These are phyloP conservation scores for Globisporangium paroecandrum DNA, from an alignment of 352 stramenopile species.

Conservation along the genomic window DNA sequence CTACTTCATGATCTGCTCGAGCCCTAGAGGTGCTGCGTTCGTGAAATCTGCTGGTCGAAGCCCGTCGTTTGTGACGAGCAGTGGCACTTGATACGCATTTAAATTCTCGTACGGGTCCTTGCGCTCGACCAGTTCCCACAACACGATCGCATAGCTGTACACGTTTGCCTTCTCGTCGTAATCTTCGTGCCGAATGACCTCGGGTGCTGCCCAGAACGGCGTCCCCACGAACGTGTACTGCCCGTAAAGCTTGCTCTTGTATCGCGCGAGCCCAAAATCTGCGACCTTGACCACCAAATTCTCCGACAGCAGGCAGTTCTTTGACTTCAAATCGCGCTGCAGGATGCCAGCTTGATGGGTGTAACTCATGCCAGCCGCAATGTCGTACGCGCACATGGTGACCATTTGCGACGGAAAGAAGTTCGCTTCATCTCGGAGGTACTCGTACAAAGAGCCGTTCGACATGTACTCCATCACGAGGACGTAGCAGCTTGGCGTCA, in stretches of 20 bases:
- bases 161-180: constrained; percentile 79
- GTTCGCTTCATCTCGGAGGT: constrained; percentile 67
- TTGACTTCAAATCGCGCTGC: constrained; percentile 76
- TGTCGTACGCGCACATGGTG: constrained; percentile 56
- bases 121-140: constrained; percentile 75
- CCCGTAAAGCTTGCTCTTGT: constrained; percentile 35
- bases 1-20: constrained; percentile 71
- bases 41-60: constrained; percentile 50
- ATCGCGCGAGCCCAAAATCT: constrained; percentile 72
- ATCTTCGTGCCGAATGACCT: constrained; percentile 72
- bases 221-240: constrained; percentile 76
- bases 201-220: constrained; percentile 72
- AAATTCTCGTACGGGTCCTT: constrained; percentile 69
- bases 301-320: constrained; percentile 74
- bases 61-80: constrained; percentile 67
- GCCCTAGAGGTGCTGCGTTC: constrained; percentile 43
- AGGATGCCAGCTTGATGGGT: constrained; percentile 55
- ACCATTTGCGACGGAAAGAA: constrained; percentile 67
- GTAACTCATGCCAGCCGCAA: constrained; percentile 61
- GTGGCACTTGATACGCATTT: constrained; percentile 74
- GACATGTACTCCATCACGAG: constrained; percentile 87
- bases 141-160: constrained; percentile 71
- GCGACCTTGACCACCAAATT: constrained; percentile 75
- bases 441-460: constrained; percentile 82
- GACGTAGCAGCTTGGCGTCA: constrained; percentile 76